A percentile compares a stretch with the other conserved stretches of the same genome.
These are phyloP conservation scores for Cladosporium sp. DNA, from an alignment of 2,329 filamentous ascomycete species.

Conservation along the genomic window DNA sequence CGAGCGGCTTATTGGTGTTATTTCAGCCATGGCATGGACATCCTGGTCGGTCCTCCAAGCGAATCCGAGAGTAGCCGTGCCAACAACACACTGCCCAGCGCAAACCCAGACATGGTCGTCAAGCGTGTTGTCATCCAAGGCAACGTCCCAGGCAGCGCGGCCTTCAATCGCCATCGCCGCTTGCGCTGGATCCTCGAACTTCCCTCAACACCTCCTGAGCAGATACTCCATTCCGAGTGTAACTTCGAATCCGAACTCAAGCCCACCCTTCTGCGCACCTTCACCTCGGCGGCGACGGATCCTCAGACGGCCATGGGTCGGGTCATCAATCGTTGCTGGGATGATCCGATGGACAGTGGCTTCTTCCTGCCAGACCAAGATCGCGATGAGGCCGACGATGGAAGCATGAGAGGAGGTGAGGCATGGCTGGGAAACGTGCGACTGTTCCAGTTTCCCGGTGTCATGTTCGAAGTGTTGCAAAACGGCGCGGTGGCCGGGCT, in stretches of 20 bases:
- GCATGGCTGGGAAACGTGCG: constrained; percentile 66
- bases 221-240: constrained; percentile 67
- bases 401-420: constrained; percentile 38
- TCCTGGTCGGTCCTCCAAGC: constrained; percentile 76
- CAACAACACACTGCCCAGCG: not conserved
- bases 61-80: constrained; percentile 24
- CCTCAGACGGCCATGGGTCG: constrained; percentile 47
- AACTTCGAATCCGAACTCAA: constrained; percentile 67
- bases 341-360: constrained; percentile 27
- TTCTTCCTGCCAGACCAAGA: constrained; percentile 32
- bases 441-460: constrained; percentile 85
- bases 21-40: constrained; percentile 90
- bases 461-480: constrained; percentile 93
- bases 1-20: constrained; percentile 86
- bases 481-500: constrained; percentile 66
- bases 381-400: constrained; percentile 32
- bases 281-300: constrained; percentile 47
- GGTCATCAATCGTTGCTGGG: constrained; percentile 35
- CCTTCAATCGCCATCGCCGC: constrained; percentile 89
- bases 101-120: constrained; percentile 61
- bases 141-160: constrained; percentile 92
- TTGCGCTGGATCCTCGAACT: constrained; percentile 70
- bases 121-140: constrained; percentile 92
- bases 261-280: constrained; percentile 24
- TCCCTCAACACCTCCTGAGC: constrained; percentile 28